phyloP scores from a whole-genome alignment of 805 yeast genomes.

The Jamesozyma piceae region DNA sequence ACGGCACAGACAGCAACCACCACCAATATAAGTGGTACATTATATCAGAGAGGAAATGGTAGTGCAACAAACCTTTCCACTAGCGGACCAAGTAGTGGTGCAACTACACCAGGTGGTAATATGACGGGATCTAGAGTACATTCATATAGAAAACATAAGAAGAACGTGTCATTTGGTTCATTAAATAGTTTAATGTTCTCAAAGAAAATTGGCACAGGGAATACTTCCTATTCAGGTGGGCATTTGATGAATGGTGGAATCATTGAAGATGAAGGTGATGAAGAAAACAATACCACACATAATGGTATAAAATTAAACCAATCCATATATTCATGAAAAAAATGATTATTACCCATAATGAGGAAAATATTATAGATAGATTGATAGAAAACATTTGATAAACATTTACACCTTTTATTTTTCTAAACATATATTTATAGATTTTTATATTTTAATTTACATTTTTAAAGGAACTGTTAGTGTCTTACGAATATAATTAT shows the following conservation, averaged over 20 bases:
- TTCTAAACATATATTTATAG: no score
- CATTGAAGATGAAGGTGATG: conserved; percentile 23
- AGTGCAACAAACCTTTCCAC: conserved; percentile 18
- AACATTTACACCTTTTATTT: no score
- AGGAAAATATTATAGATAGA: neutral
- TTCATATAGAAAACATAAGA: conserved; percentile 27
- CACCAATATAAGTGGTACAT: conserved; percentile 3
- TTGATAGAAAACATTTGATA: no score
- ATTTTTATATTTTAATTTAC: no score
- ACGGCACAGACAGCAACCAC: neutral
- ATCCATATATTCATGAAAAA: conserved; percentile 20
- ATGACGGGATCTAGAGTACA: conserved; percentile 14
- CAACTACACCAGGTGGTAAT: neutral
- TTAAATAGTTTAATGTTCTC: conserved; percentile 29
- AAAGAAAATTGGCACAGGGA: conserved; percentile 19
- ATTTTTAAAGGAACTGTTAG: no score
- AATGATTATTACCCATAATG: no score
- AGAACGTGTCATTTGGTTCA: conserved; percentile 29
- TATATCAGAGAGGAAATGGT: conserved; percentile 18
- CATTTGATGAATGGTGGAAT: conserved; percentile 25
- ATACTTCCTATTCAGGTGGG: conserved; percentile 17
- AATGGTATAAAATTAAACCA: conserved; percentile 21
- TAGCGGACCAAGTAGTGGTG: neutral
- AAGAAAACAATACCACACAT: conserved; percentile 13
- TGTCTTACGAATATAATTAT: no score